These are phyloP conservation scores for Vitis hybrid DNA, from an alignment of 177 flowering plant genomes.

Conservation along the genomic window DNA sequence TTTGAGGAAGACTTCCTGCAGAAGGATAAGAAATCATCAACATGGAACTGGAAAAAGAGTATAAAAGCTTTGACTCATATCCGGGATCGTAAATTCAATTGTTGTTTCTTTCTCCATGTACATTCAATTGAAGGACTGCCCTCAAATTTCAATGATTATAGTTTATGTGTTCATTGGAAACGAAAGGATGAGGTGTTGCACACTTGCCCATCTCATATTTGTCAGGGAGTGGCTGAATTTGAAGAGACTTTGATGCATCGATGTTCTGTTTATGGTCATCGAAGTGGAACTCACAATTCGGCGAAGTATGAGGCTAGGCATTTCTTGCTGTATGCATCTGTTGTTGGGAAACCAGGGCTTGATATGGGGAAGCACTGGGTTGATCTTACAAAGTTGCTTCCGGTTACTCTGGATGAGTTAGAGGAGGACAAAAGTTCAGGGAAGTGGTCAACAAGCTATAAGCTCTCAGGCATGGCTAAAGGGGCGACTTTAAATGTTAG, in stretches of 20 bases:
- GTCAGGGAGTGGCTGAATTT: constrained; percentile 61
- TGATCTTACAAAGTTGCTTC: constrained; percentile 83
- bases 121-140: constrained; percentile 77
- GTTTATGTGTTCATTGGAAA: constrained; percentile 44
- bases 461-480: constrained; percentile 69
- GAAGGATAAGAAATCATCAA: constrained; percentile 59
- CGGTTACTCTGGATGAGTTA: constrained; percentile 77
- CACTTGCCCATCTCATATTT: constrained; percentile 48
- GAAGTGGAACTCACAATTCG: constrained; percentile 59
- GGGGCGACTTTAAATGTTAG: constrained; percentile 86
- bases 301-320: constrained; percentile 78
- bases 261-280: constrained; percentile 65
- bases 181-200: constrained; percentile 56
- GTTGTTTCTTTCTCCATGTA: constrained; percentile 72
- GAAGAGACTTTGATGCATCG: constrained; percentile 57
- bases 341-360: constrained; percentile 50
- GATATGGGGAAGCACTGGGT: constrained; percentile 86
- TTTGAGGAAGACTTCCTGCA: constrained; percentile 13
- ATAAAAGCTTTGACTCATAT: constrained; percentile 67
- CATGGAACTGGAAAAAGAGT: constrained; percentile 89
- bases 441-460: constrained; percentile 84
- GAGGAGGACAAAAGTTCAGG: constrained; percentile 76
- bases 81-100: constrained; percentile 55
- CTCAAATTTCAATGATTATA: constrained; percentile 26
- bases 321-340: constrained; percentile 55